Evolutionary conservation across 345 rosid species (phyloP), one percentile per base, ranked within the genome.

Genomic region (Lepidium africanum): DNA sequence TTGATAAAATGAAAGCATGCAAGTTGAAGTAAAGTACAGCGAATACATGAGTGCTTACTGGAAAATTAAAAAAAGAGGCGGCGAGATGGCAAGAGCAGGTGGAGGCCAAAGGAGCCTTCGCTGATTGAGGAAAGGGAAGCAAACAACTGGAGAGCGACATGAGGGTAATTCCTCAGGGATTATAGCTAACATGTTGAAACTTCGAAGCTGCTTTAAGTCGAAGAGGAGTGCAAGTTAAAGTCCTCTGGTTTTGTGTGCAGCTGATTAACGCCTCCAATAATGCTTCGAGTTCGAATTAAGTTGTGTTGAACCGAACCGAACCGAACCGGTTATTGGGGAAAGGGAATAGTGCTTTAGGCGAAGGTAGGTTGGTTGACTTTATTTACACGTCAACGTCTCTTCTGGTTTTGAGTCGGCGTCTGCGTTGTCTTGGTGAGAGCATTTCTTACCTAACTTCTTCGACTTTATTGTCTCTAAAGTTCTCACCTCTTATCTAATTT

Each of bases 321-420:
- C 49, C 72, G 62, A 51, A n/a, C 42, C 25, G 45, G 63, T 60
- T 67, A 50, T 59, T 42, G 50, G 43, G 12, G 3, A 59, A 50
- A 59, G 19, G 11, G 39, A 59, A 43, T 14, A 55, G 4, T 54
- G 57, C 49, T 72, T 61, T 10, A 65, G 65, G 52, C 16, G 65
- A 50, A 41, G 65, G 66, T 68, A 9, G 67, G 59, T 63, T 41
- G 53, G 66, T 65, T 73, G 67, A 56, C 61, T 41, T 66, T 74
- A 42, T 2, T 9, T 15, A 16, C 36, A 73, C 40, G 67, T 61
- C 73, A 60, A 67, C 64, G 61, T 74, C 78, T 59, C 78, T 43
- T 67, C 73, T 53, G 78, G 63, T 74, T 38, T 58, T 40, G 38
- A 74, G 52, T 74, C 73, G 63, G 51, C 51, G 63, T 67, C 63